Evolutionary conservation across 257 asterid genomes (phyloP), one percentile per base, ranked within the genome.

Genomic region (Capsicum baccatum): DNA sequence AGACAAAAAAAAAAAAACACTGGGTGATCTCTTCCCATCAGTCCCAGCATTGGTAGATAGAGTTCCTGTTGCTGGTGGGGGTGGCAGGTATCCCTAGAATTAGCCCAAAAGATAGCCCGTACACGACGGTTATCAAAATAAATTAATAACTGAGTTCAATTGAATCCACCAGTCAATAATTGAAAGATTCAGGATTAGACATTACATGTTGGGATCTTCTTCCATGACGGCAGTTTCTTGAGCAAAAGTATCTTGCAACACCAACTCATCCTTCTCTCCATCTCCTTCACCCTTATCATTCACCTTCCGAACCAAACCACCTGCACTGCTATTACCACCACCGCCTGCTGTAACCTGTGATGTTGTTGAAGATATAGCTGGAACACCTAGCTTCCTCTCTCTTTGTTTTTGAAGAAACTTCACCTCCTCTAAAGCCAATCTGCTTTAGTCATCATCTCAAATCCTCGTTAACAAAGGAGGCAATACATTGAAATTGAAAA

Each of bases 141-240:
- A 39, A 39, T 39, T 2, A 39, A 39, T 39, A 39, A 39, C 42
- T 39, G 42, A 4, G 42, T 39, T 39, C 42, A 39, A 39, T 39
- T 39, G 42, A 39, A 39, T 39, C 42, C 42, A 39, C 42, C 4
- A 39, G 42, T 39, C 5, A 39, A 39, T 39, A 39, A 39, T 39
- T 52, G 81, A 52, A 76, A 73, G 0, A 48, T 13, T 47, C 57
- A n/a, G 8, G 42, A 39, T 39, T 14, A 1, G 21, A 14, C 21
- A 74, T 74, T 91, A 94, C 99, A 96, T 96, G 87, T 92, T 96
- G 50, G 99, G 99, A 86, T 96, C 99, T 90, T 96, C 99, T 21
- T 87, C 98, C 98, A 96, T 89, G 62, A 96, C 98, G 17, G 99
- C 99, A 83, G 99, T 96, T 91, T 94, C 99, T 89, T 92, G 98